Conservation (phyloP, 345 rosid species). For the Isatis tinctoria region DNA sequence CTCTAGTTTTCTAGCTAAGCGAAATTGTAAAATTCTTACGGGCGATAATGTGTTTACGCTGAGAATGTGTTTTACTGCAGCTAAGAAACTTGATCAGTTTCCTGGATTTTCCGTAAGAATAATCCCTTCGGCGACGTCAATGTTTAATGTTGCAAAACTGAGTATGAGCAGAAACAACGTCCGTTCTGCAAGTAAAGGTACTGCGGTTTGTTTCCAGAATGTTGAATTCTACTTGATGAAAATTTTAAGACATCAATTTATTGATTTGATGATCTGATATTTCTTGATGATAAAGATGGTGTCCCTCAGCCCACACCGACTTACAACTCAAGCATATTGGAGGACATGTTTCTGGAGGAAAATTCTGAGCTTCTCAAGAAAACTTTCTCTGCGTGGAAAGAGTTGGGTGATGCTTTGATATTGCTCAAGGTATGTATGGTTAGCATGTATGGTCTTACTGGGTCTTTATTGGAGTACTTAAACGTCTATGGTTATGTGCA, state of each 20-base stretch:
- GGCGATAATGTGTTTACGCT: background rate
- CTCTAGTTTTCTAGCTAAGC: background rate
- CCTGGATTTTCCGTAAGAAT: constrained; percentile 60
- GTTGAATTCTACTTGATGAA: background rate
- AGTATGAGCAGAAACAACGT: constrained; percentile 64
- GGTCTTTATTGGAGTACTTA: background rate
- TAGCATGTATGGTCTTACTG: constrained; percentile 8
- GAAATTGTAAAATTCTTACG: background rate
- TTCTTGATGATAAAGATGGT: constrained; percentile 39
- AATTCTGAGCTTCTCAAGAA: constrained; percentile 52
- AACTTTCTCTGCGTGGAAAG: constrained; percentile 59
- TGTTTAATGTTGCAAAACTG: constrained; percentile 64
- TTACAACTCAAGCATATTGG: constrained; percentile 80
- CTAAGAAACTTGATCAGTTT: constrained; percentile 40
- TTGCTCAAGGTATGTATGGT: constrained; percentile 58
- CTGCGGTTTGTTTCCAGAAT: background rate
- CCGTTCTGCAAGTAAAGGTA: constrained; percentile 65
- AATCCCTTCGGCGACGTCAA: constrained; percentile 65
- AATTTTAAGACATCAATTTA: background rate
- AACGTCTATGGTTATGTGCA: constrained; percentile 28
- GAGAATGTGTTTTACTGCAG: constrained; percentile 36
- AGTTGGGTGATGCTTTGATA: constrained; percentile 63
- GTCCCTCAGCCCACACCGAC: constrained; percentile 55
- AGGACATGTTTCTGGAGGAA: constrained; percentile 73
- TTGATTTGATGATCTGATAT: constrained; percentile 6